Evolutionary conservation across 2,329 filamentous ascomycete genomes (phyloP).

Genomic region (Neopestalotiopsis sp.): DNA sequence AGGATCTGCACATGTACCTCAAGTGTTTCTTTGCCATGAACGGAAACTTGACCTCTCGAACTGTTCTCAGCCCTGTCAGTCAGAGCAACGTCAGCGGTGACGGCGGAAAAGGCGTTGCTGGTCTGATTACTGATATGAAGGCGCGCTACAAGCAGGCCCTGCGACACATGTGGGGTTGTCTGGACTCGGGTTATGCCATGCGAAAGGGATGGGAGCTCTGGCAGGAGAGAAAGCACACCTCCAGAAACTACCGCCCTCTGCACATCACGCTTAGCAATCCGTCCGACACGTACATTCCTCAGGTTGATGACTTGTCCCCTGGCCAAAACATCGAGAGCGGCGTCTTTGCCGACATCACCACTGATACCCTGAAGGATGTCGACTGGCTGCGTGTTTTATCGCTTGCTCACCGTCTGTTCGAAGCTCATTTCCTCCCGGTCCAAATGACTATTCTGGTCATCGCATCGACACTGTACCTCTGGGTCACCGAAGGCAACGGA

Average conservation of each 20-base stretch:
- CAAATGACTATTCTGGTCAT: constrained; percentile 70
- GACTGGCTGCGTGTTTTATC: constrained; percentile 62
- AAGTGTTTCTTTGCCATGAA: constrained; percentile 79
- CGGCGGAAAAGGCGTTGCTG: constrained; percentile 56
- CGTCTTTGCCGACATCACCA: constrained; percentile 60
- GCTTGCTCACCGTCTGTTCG: constrained; percentile 71
- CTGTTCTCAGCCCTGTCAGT: constrained; percentile 72
- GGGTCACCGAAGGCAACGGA: constrained; percentile 54
- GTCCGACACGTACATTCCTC: constrained; percentile 53
- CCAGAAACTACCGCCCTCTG: constrained; percentile 59
- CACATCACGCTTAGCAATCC: constrained; percentile 55
- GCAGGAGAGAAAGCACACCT: constrained; percentile 61
- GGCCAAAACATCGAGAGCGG: constrained; percentile 52
- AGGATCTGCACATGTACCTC: constrained; percentile 79
- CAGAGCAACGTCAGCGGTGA: constrained; percentile 73
- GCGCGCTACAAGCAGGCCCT: constrained; percentile 75
- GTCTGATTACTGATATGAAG: constrained; percentile 60
- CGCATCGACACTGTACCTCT: constrained; percentile 64
- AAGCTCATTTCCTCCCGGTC: constrained; percentile 74
- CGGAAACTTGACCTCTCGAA: constrained; percentile 68
- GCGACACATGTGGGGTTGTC: constrained; percentile 77
- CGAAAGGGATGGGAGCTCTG: constrained; percentile 62
- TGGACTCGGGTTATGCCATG: constrained; percentile 71
- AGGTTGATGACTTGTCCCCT: constrained; percentile 43
- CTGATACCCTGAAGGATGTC: constrained; percentile 54